Evolutionary conservation across 768 basidiomycete genomes (phyloP).

Genomic region (Lentinus tigrinus): DNA sequence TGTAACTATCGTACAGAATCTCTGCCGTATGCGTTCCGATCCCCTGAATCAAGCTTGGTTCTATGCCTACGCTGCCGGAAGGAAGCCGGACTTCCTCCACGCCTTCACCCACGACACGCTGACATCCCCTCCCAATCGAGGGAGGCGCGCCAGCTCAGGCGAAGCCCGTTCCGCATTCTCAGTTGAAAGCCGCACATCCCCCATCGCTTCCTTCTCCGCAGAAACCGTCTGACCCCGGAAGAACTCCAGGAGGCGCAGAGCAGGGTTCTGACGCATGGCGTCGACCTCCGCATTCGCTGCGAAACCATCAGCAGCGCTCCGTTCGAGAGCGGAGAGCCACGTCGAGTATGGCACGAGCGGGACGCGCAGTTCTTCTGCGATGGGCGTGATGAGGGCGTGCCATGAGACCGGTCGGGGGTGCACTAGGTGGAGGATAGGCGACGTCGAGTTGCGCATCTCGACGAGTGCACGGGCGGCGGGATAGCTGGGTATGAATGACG

Average conservation of each 20-base stretch:
- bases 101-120: not conserved
- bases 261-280: not conserved
- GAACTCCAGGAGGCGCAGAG: conserved; percentile 1
- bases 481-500: conserved; percentile 30
- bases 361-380: conserved; percentile 20
- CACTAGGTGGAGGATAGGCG: conserved; percentile 20
- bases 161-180: not conserved
- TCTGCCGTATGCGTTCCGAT: no score
- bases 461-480: conserved; percentile 24
- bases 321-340: conserved; percentile 21
- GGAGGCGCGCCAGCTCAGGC: not conserved
- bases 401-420: conserved; percentile 27
- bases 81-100: not conserved
- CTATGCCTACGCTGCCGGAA: not conserved
- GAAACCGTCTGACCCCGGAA: not conserved
- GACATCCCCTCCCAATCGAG: not conserved
- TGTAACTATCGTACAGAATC: no score
- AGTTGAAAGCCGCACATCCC: not conserved
- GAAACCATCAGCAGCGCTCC: not conserved
- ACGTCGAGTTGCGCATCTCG: conserved; percentile 21
- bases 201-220: not conserved
- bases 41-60: no score
- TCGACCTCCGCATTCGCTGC: not conserved
- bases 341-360: conserved; percentile 27
- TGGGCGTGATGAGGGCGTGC: conserved; percentile 13